phyloP scores from a whole-genome alignment of 192 early-diverging fungal genomes.

The Entophlyctis luteolus region DNA sequence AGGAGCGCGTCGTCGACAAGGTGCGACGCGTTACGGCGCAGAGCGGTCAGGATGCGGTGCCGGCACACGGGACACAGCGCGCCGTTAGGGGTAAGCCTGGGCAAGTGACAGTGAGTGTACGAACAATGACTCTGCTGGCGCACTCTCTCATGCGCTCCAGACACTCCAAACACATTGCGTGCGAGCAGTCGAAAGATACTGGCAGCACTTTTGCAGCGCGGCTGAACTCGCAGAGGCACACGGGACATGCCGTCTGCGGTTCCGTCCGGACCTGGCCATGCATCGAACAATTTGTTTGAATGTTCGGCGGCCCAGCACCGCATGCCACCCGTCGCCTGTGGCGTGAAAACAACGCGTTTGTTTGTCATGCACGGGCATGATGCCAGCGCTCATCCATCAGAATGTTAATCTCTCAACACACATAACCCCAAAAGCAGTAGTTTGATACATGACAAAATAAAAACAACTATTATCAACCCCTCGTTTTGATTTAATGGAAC shows the following conservation, averaged over 20 bases:
- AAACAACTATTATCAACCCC: too few relatives aligned
- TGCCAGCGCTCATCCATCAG: too few relatives aligned
- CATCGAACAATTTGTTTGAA: too few relatives aligned
- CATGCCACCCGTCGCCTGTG: too few relatives aligned
- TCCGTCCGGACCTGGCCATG: not conserved
- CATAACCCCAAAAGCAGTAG: too few relatives aligned
- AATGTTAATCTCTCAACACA: too few relatives aligned
- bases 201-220: slow-evolving; percentile 9
- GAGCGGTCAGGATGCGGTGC: slow-evolving; percentile 3
- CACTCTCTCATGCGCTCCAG: slow-evolving; percentile 4
- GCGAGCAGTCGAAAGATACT: slow-evolving; percentile 1
- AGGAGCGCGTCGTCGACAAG: not conserved
- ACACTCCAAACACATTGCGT: slow-evolving; percentile 9
- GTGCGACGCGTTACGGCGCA: slow-evolving; percentile 1
- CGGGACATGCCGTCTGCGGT: not conserved
- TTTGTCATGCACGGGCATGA: too few relatives aligned
- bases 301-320: too few relatives aligned
- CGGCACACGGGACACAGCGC: slow-evolving; percentile 21
- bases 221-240: not conserved
- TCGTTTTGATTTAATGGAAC: too few relatives aligned
- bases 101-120: not conserved
- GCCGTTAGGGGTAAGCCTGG: slow-evolving; percentile 10
- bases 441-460: too few relatives aligned
- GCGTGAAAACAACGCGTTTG: too few relatives aligned
- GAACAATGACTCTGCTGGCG: not conserved